Percentiles rank a stretch among this genome's conserved stretches.
phyloP scores from a whole-genome alignment of 441 rosid genomes.

The Bruguiera hainesii region DNA sequence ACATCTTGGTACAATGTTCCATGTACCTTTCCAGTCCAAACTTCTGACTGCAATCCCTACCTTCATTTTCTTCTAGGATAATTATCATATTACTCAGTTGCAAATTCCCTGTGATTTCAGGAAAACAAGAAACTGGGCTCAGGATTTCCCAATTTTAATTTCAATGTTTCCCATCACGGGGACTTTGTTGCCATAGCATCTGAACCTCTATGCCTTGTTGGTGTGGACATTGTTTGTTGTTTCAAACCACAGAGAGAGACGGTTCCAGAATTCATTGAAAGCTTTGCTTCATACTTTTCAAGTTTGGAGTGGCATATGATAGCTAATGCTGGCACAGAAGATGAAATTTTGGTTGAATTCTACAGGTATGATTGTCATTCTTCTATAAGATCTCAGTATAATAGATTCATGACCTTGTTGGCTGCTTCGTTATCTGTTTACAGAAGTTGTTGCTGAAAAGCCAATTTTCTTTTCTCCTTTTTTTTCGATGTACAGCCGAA shows the following conservation, averaged over 20 bases:
- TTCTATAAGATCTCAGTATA: neutral
- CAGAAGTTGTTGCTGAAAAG: neutral
- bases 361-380: constrained; percentile 43
- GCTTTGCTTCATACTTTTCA: constrained; percentile 52
- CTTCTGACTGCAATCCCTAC: neutral
- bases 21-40: neutral
- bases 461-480: too few relatives aligned
- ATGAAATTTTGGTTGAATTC: constrained; percentile 47
- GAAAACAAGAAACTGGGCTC: constrained; percentile 25
- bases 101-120: constrained; percentile 30
- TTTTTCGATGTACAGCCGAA: too few relatives aligned
- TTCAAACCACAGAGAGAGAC: constrained; percentile 37
- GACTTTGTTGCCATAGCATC: constrained; percentile 70
- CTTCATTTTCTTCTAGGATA: neutral
- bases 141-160: constrained; percentile 57
- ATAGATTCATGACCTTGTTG: constrained; percentile 3
- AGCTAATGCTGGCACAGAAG: constrained; percentile 34
- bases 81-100: constrained; percentile 6
- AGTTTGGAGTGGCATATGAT: constrained; percentile 51
- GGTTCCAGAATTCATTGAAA: constrained; percentile 40
- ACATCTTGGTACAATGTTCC: neutral
- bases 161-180: constrained; percentile 71
- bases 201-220: constrained; percentile 69
- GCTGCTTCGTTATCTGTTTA: neutral
- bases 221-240: constrained; percentile 51